phyloP scores from a whole-genome alignment of 495 filamentous ascomycete species.

The Penicillium egyptiacum region DNA sequence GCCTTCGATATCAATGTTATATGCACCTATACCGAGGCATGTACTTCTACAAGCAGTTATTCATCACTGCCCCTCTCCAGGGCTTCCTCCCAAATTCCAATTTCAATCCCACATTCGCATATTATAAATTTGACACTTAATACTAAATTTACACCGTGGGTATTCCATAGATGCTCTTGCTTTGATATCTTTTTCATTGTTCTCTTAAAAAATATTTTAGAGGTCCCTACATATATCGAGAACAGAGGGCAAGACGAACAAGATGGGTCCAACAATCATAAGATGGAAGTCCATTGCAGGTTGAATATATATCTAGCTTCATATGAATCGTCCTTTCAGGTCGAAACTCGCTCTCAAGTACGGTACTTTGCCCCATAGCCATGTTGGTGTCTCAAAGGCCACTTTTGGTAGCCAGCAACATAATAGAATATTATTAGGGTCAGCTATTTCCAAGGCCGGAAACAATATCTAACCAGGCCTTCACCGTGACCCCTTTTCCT shows the following conservation, averaged over 20 bases:
- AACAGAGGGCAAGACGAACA: not conserved
- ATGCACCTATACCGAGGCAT: conserved; percentile 2
- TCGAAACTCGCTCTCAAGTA: not conserved
- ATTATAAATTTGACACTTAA: too few species aligned
- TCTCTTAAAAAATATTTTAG: too few species aligned
- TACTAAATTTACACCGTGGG: too few species aligned
- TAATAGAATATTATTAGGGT: not conserved
- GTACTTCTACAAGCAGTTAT: not conserved
- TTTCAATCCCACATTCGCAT: not conserved
- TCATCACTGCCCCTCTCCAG: not conserved
- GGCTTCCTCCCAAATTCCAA: not conserved
- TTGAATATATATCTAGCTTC: not conserved
- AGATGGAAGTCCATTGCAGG: not conserved
- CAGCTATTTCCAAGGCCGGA: too few species aligned
- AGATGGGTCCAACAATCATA: not conserved
- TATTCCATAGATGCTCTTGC: too few species aligned
- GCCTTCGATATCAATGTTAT: conserved; percentile 5
- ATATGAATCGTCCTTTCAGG: not conserved
- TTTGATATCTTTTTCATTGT: not conserved
- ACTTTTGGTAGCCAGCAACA: not conserved
- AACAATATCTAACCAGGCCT: not conserved
- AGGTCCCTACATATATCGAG: not conserved
- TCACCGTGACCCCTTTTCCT: not conserved
- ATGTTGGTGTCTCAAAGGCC: not conserved
- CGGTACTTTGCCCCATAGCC: not conserved